Base-by-base conservation (phyloP, 75 land plant genomes). In the Azolla pinnata region DNA sequence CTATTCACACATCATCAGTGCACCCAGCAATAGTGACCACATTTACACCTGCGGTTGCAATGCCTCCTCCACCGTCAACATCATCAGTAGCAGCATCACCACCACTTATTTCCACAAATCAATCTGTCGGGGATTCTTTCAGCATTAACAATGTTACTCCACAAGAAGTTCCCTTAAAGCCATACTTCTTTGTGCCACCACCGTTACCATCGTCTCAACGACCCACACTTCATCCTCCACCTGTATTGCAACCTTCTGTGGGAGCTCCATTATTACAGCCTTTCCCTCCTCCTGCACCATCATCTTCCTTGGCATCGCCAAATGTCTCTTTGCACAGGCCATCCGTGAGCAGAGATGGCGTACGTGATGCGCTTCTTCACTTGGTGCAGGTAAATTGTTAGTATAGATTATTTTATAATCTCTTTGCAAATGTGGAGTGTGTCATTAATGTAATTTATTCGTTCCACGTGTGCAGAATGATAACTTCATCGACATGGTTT, bases 221-320 rank as follows among this genome's bases (percentile, higher is more conserved):
- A 18, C 67, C 72, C 27, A 62, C 79, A 53, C 69, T 83, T 3
- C 56, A 68, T 53, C 78, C 80, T 57, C 78, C 82, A 30, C 80
- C 88, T 9, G 55, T 74, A 18, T 61, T 81, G 73, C 96, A 79
- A 48, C 77, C 79, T 7, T 80, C 84, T 2, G 75, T 81, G 72
- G 92, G 85, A 2, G 63, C 88, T 58, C 88, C 97, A 32, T 48
- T 83, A 60, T 80, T 83, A 55, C 92, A 83, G 49, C 97, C 92
- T 19, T 87, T 87, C 62, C 97, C 92, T 28, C 97, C 97, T 12
- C 92, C 97, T 0, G 66, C 72, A 48, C 97, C 97, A 47, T 72
- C 92, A 30, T 73, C 78, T 8, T 86, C 85, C 42, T 82, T 90
- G 31, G 68, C 88, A 53, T 74, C 81, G 27, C 8, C 66, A 30